Evolutionary conservation across 768 basidiomycete species (phyloP).

Genomic region (Russula sp.): DNA sequence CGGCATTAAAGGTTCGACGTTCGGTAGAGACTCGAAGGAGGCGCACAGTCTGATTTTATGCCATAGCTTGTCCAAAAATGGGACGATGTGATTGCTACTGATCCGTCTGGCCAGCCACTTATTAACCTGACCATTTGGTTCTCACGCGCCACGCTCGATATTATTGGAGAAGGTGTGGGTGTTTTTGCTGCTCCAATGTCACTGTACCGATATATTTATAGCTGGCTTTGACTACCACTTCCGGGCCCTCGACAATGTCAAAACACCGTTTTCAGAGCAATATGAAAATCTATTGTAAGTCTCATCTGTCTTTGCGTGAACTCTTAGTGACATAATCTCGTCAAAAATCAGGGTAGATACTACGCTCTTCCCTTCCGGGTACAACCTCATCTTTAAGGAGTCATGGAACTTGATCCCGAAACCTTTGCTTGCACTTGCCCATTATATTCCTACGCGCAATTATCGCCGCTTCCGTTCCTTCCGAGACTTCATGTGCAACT

Average conservation of each 20-base stretch:
- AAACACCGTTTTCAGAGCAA: neutral
- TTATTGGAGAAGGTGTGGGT: constrained; percentile 25
- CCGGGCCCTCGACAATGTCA: constrained; percentile 9
- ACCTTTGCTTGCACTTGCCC: constrained; percentile 14
- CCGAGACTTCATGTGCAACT: neutral
- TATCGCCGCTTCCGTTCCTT: constrained; percentile 15
- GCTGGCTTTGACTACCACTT: constrained; percentile 20
- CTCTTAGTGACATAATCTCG: neutral
- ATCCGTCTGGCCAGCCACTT: constrained; percentile 1
- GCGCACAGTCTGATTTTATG: neutral
- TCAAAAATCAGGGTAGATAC: constrained; percentile 4
- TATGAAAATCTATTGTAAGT: constrained; percentile 18
- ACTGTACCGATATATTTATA: neutral
- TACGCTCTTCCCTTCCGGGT: constrained; percentile 13
- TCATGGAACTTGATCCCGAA: constrained; percentile 15
- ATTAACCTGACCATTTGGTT: constrained; percentile 24
- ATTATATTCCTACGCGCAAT: constrained; percentile 15
- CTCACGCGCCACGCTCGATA: constrained; percentile 24
- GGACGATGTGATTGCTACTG: constrained; percentile 19
- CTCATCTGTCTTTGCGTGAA: neutral
- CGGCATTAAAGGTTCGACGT: constrained; percentile 6
- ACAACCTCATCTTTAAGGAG: constrained; percentile 12
- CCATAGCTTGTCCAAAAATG: constrained; percentile 25
- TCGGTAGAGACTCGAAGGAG: neutral
- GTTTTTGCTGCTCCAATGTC: neutral